Evolutionary conservation across 2,329 filamentous ascomycete species (phyloP).

Genomic region (Cercospora brassicicola): DNA sequence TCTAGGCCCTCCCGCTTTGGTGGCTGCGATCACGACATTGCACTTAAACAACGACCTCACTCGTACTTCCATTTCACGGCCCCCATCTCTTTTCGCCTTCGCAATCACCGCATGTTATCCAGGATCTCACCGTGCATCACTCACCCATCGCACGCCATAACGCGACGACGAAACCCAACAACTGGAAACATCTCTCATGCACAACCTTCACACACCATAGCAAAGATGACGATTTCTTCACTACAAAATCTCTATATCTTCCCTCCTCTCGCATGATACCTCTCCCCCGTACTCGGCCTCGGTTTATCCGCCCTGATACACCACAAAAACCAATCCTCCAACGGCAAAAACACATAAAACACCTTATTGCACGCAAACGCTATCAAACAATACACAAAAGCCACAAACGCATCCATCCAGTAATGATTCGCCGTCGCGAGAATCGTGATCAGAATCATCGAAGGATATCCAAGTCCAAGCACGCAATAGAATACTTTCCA

Average conservation of each 20-base stretch:
- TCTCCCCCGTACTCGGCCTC: conserved; percentile 53
- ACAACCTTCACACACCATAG: background rate
- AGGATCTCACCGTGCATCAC: background rate
- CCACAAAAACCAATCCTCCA: conserved; percentile 55
- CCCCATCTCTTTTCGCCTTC: background rate
- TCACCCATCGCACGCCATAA: background rate
- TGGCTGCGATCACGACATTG: background rate
- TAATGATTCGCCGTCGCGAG: conserved; percentile 63
- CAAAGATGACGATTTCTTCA: background rate
- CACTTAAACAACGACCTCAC: background rate
- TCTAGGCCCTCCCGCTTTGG: background rate
- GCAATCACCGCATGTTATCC: background rate
- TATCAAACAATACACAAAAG: conserved; percentile 46
- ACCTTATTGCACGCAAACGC: conserved; percentile 52
- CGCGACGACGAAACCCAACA: background rate
- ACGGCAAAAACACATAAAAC: conserved; percentile 52
- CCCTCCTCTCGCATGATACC: conserved; percentile 36
- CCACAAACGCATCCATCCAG: conserved; percentile 54
- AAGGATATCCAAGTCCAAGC: conserved; percentile 55
- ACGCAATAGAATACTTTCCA: conserved; percentile 49
- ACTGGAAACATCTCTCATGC: background rate
- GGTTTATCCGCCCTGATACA: conserved; percentile 53
- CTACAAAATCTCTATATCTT: conserved; percentile 13
- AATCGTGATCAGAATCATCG: conserved; percentile 57
- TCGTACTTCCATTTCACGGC: background rate